Evolutionary conservation across 371 early-diverging fungal genomes (phyloP), one percentile per base, ranked within the genome.

Genomic region (Zopfochytrium polystomum): DNA sequence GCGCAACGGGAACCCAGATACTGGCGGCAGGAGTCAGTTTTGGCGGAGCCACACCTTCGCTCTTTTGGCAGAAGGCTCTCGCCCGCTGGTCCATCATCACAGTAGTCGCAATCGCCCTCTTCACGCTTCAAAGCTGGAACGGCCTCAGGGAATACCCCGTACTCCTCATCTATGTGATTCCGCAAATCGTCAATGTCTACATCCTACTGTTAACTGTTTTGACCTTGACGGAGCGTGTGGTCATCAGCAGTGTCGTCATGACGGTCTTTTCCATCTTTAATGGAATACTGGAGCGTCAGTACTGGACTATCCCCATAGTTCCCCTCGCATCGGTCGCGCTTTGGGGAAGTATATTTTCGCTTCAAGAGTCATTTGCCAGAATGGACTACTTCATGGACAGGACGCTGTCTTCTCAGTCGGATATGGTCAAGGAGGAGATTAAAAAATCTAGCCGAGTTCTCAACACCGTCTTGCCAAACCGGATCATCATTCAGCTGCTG

Each of bases 391-490:
- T 65, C 46, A 58, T 65, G 65, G 68, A 69, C 32, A 42, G 65
- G 50, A 71, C 73, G 25, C 51, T 71, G 56, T 55, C 66, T 1
- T 70, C 71, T 26, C 76, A 76, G 49, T 44, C 58, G 30, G 73
- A 71, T 20, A 49, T 76, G 25, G 71, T 72, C 0, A 55, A 54
- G 52, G 67, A 76, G 23, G 76, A 76, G 57, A 63, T 54, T 13
- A 54, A 55, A 7, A 76, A 76, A 34, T 60, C 62, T 27, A 62
- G 68, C 43, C 43, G 56, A 11, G 67, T 76, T 20, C 58, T 76
- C 45, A 48, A 65, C 15, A 76, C 65, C 38, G 67, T 76, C 29
- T 46, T 76, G 27, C 76, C 76, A 18, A 58, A 71, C 46, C 54
- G 66, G 11, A 68, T 76, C 35, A 70, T 69, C 49, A 32, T 61